Evolutionary conservation across 2,329 filamentous ascomycete genomes (phyloP), one percentile per base, ranked within the genome.

Genomic region (Diaporthe sp.): DNA sequence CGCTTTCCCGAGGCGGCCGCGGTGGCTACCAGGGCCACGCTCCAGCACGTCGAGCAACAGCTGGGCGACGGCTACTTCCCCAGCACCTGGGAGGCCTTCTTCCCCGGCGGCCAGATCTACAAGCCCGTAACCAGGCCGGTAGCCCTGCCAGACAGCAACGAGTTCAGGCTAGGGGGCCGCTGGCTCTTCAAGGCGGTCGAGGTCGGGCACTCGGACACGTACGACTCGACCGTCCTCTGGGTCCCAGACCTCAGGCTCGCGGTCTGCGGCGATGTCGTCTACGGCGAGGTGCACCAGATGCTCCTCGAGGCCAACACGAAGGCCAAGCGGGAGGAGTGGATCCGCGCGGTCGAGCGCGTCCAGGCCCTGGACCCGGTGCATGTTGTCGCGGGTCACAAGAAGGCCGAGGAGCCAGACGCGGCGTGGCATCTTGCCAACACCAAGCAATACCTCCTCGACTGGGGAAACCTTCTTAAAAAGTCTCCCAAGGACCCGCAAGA

Each of bases 1-100:
- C 79, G 79, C 1, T 86, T 82, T 46, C 83, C 84, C 0, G 75
- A 71, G n/a, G 67, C 53, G 46, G n/a, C 4, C 13, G 46, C 67
- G 2, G 31, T 82, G 7, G 78, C 82, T 0, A 83, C 80, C n/a
- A 62, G 67, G 12, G 73, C 58, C 19, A 78, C 79, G 0, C 74
- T 81, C 31, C 74, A 65, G 8, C 78, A 81, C 71, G 79, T 80
- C 77, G 67, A 78, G 28, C 72, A 79, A 19, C 80, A 82, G 67
- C 42, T 78, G 10, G 72, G 73, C 8, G 46, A 75, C 0, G 70
- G 42, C 17, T 53, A 75, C 13, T 79, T 78, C 31, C 57, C 67
- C 25, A 53, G 61, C 0, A 76, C 76, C 28, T 83, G 82, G 82
- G 73, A 75, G 9, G 46, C 25, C 0, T 73, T 78, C 5, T 82